A percentile compares a stretch with the other conserved stretches of the same genome.
Conservation (phyloP, 495 filamentous ascomycete species). For the Podospora comata region DNA sequence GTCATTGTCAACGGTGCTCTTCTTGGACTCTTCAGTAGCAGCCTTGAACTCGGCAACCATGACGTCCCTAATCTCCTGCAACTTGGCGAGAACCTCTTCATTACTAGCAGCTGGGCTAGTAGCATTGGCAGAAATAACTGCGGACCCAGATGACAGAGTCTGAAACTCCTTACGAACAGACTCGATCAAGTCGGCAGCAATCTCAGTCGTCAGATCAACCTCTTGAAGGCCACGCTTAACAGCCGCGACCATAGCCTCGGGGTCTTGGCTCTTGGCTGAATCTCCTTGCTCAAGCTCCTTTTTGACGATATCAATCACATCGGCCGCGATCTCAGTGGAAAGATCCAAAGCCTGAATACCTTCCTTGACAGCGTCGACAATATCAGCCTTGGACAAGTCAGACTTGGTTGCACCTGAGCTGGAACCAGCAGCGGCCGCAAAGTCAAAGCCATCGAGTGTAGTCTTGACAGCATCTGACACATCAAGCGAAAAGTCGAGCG, state of each 20-base stretch:
- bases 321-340: conserved; percentile 11
- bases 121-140: conserved; percentile 28
- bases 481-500: conserved; percentile 11
- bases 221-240: conserved; percentile 29
- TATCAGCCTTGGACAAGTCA: conserved; percentile 24
- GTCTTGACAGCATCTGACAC: conserved; percentile 21
- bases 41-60: conserved; percentile 65
- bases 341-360: conserved; percentile 23
- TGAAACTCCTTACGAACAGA: conserved; percentile 27
- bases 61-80: conserved; percentile 70
- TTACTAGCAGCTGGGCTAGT: conserved; percentile 23
- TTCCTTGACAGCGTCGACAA: conserved; percentile 32
- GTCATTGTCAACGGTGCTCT: conserved; percentile 80
- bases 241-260: conserved; percentile 22
- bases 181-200: conserved; percentile 15
- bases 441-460: conserved; percentile 14
- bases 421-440: conserved; percentile 5
- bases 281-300: conserved; percentile 12
- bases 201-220: conserved; percentile 14
- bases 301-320: conserved; percentile 15
- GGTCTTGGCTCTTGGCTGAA: conserved; percentile 11
- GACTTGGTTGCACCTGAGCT: conserved; percentile 17
- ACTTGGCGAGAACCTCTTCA: conserved; percentile 66
- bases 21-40: conserved; percentile 62
- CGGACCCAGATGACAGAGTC: conserved; percentile 25